phyloP scores from a whole-genome alignment of 2,329 filamentous ascomycete species.

The Paraconiothyrium sp. region DNA sequence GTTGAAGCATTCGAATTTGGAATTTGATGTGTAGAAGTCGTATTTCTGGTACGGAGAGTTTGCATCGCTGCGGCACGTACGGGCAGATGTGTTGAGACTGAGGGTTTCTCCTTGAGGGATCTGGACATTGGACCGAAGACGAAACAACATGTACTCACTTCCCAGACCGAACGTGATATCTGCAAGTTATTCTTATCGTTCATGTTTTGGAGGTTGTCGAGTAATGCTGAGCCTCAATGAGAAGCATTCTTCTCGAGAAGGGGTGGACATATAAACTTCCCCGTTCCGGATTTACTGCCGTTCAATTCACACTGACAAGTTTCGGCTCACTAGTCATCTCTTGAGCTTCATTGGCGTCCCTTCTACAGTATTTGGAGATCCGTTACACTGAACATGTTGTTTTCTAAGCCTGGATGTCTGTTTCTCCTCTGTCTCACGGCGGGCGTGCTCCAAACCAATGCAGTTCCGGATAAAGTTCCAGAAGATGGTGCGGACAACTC shows the following conservation, averaged over 20 bases:
- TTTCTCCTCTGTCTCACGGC: not conserved
- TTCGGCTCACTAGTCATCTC: too few relatives aligned
- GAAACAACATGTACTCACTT: not conserved
- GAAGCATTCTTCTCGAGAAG: not conserved
- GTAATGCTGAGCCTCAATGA: not conserved
- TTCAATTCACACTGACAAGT: not conserved
- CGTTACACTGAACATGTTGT: not conserved
- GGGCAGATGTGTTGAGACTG: not conserved
- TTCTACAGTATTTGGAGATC: not conserved
- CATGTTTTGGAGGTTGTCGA: not conserved
- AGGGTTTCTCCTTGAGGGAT: not conserved
- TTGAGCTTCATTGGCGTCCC: not conserved
- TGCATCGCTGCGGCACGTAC: not conserved
- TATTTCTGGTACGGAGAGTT: not conserved
- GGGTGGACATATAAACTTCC: not conserved
- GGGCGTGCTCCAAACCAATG: conserved; percentile 2
- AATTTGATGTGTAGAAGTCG: not conserved
- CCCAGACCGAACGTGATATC: too few relatives aligned
- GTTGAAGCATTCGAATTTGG: not conserved
- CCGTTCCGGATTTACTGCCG: not conserved
- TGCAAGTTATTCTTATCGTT: not conserved
- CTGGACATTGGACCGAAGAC: not conserved
- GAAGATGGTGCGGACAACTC: conserved; percentile 1
- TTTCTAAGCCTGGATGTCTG: not conserved
- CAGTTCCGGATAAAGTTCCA: not conserved